phyloP scores from a whole-genome alignment of 139 green algal genomes.

The Picochlorum sp. region DNA sequence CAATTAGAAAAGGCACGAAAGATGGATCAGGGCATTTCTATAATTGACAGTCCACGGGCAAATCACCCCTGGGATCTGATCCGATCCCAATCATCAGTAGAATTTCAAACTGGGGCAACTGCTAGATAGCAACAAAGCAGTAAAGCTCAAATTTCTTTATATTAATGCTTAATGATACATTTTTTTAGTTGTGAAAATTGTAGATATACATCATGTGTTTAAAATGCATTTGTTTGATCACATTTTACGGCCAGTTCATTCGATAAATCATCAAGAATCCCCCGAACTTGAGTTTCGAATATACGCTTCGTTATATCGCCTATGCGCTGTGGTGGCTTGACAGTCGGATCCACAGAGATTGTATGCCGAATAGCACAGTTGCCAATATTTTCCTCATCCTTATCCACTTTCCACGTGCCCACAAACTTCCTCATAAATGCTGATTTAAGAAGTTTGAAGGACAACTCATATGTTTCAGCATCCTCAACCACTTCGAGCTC shows the following conservation, averaged over 20 bases:
- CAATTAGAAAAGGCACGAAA: slow-evolving; percentile 3
- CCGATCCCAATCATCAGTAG: too few species aligned
- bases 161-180: not conserved
- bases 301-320: slow-evolving; percentile 14
- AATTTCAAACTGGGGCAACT: too few species aligned
- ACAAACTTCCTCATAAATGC: slow-evolving; percentile 22
- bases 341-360: slow-evolving; percentile 3
- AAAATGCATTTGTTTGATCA: not conserved
- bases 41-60: too few species aligned
- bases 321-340: slow-evolving; percentile 15
- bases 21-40: too few species aligned
- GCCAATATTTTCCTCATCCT: not conserved
- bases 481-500: slow-evolving; percentile 14
- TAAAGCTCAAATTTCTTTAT: too few species aligned
- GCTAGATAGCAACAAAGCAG: too few species aligned
- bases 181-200: not conserved
- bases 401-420: slow-evolving; percentile 11
- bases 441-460: slow-evolving; percentile 16
- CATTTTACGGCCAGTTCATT: slow-evolving; percentile 1
- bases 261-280: slow-evolving; percentile 10
- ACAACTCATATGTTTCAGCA: not conserved
- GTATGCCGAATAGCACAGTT: slow-evolving; percentile 7
- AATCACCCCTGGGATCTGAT: too few species aligned
- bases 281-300: slow-evolving; percentile 11
- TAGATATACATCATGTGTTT: slow-evolving; percentile 1